Evolutionary conservation across 1,284 basidiomycete species (phyloP).

Genomic region (Macrocystidia cucumis): DNA sequence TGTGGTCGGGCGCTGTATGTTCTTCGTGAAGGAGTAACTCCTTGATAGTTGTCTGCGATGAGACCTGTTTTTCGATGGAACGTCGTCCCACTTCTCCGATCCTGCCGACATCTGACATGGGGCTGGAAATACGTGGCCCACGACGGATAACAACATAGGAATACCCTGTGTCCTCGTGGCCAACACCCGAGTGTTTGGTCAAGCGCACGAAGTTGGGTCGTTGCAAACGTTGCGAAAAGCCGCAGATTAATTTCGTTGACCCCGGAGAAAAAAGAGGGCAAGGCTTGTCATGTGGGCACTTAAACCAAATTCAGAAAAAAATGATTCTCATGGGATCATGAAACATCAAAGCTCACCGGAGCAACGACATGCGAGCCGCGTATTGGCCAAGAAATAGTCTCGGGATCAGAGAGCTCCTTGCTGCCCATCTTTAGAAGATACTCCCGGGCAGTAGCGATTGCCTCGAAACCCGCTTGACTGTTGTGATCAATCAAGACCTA

Average conservation of each 20-base stretch:
- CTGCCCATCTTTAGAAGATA: slow-evolving; percentile 66
- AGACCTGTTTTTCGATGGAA: slow-evolving; percentile 31
- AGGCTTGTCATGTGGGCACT: slow-evolving; percentile 88
- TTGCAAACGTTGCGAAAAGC: slow-evolving; percentile 84
- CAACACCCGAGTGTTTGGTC: slow-evolving; percentile 80
- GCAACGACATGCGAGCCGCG: slow-evolving; percentile 76
- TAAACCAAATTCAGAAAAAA: slow-evolving; percentile 14
- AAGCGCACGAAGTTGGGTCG: slow-evolving; percentile 78
- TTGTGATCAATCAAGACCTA: slow-evolving; percentile 87
- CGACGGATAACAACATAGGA: slow-evolving; percentile 89
- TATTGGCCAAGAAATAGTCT: slow-evolving; percentile 24
- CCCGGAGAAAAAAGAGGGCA: slow-evolving; percentile 71
- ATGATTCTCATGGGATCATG: slow-evolving; percentile 9
- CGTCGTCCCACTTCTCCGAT: slow-evolving; percentile 53
- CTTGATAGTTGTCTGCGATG: slow-evolving; percentile 22
- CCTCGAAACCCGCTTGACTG: slow-evolving; percentile 71
- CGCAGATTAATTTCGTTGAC: slow-evolving; percentile 54
- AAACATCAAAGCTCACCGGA: slow-evolving; percentile 44
- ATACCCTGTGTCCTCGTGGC: slow-evolving; percentile 84
- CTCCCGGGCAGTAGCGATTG: slow-evolving; percentile 79
- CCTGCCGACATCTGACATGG: slow-evolving; percentile 45
- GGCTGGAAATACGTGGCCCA: slow-evolving; percentile 55
- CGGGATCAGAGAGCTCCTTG: slow-evolving; percentile 44
- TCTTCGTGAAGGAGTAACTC: slow-evolving; percentile 41
- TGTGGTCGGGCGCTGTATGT: slow-evolving; percentile 13